phyloP scores from a whole-genome alignment of 2,329 filamentous ascomycete genomes.

The Phaeoacremonium minimum region DNA sequence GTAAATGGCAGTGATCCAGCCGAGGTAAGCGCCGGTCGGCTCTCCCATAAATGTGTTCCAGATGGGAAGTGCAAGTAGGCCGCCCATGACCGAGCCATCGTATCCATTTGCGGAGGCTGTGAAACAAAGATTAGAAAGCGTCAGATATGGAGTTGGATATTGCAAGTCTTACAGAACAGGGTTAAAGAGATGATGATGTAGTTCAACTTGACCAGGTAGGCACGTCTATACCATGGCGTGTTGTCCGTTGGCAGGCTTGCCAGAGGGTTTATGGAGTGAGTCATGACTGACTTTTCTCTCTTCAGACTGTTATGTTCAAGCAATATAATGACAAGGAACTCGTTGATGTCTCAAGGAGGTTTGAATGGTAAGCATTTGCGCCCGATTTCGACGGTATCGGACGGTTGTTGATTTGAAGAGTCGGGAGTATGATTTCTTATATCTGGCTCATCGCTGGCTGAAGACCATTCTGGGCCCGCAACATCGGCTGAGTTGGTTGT shows the following conservation, averaged over 20 bases:
- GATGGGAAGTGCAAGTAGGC: slow-evolving; percentile 4
- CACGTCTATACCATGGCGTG: slow-evolving; percentile 4
- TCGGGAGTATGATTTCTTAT: no score
- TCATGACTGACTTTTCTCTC: no score
- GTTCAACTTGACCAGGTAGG: slow-evolving; percentile 3
- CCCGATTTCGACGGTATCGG: no score
- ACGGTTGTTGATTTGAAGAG: no score
- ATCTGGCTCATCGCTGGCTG: no score
- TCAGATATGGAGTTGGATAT: not conserved
- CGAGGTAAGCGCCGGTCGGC: slow-evolving; percentile 4
- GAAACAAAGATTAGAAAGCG: not conserved
- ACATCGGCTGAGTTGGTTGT: no score
- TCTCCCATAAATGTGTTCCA: slow-evolving; percentile 6
- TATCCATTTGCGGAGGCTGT: slow-evolving; percentile 5
- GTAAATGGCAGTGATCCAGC: slow-evolving; percentile 7
- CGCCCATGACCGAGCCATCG: slow-evolving; percentile 5
- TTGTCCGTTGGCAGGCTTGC: not conserved
- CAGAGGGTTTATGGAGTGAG: not conserved
- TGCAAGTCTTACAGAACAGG: slow-evolving; percentile 5
- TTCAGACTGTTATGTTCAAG: no score
- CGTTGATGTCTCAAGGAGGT: no score
- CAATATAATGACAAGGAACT: no score
- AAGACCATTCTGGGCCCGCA: no score
- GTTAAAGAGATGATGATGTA: slow-evolving; percentile 4
- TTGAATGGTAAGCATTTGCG: no score